Base-by-base conservation (phyloP, 768 basidiomycete genomes). In the Boletellus ananiceps region DNA sequence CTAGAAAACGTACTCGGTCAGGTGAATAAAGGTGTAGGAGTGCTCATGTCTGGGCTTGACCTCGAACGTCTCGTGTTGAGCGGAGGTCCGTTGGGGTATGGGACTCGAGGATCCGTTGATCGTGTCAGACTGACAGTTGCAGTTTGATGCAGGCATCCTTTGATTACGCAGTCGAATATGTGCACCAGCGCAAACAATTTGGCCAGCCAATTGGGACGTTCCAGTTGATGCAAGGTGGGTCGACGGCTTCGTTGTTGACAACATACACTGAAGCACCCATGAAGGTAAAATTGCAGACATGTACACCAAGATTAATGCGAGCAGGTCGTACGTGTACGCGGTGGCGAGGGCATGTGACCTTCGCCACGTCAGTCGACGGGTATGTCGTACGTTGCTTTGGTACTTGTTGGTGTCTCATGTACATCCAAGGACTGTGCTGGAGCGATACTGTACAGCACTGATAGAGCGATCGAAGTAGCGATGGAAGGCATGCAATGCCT, bases 61-160 rank as follows among this genome's bases (percentile, higher is more conserved):
- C 74, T 94, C 36, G 93, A 97, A 64, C 82, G 93, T 25, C 77
- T 97, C 15, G 93, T 97, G 16, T 73, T 97, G 36, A 88, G 88
- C 49, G 93, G 93, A 32, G 94, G 94, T 27, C 94, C 93, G 9
- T 75, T 96, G 32, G 94, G 93, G 86, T 88, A 63, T 54, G 70
- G 54, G 21, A 12, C 51, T 34, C 21, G 33, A 29, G 34, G 40
- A 34, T 19, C 16, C 1, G 46, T 42, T 52, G 47, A 43, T 18
- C 23, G 43, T 25, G 19, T 44, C 32, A 43, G 40, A 40, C 56
- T 32, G 40, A 56, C 44, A 38, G 33, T 19, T 34, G 12, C 53
- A 91, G 89, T 25, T 76, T 95, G 49, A 93, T 93, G 90, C 93
- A 94, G 67, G 85, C 90, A 8, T 91, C 94, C 5, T 93, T 95